These are phyloP conservation scores for Alliaria petiolata DNA, from an alignment of 345 rosid genomes.

Conservation along the genomic window DNA sequence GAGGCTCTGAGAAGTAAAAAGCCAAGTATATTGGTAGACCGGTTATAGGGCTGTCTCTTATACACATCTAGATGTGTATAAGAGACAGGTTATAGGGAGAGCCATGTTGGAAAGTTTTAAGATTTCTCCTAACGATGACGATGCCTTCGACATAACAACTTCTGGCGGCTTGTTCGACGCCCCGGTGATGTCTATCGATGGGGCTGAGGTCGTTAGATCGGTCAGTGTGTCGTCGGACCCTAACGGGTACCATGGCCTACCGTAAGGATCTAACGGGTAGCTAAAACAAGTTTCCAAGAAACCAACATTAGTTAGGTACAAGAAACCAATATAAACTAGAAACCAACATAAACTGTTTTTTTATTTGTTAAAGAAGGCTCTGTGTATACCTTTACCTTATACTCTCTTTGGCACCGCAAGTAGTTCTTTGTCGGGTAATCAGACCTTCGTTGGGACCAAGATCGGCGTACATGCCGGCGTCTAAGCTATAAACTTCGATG, in stretches of 20 bases:
- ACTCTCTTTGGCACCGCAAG: constrained; percentile 11
- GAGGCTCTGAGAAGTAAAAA: constrained; percentile 21
- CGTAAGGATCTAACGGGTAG: constrained; percentile 25
- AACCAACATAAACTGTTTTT: no score
- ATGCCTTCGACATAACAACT: constrained; percentile 25
- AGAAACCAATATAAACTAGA: no score
- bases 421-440: not conserved
- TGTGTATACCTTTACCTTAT: constrained; percentile 18
- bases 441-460: constrained; percentile 28
- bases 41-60: no score
- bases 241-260: constrained; percentile 4
- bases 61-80: no score
- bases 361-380: not conserved
- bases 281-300: not conserved
- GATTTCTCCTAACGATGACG: not conserved
- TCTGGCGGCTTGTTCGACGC: constrained; percentile 20
- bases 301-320: no score
- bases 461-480: constrained; percentile 19
- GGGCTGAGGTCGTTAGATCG: constrained; percentile 14
- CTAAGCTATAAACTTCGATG: constrained; percentile 16
- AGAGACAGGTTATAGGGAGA: no score
- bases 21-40: constrained; percentile 4
- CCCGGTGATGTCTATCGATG: constrained; percentile 13
- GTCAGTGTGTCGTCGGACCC: not conserved
- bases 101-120: not conserved